Evolutionary conservation across 2,329 filamentous ascomycete genomes (phyloP).

Genomic region (Pseudogymnoascus verrucosus): DNA sequence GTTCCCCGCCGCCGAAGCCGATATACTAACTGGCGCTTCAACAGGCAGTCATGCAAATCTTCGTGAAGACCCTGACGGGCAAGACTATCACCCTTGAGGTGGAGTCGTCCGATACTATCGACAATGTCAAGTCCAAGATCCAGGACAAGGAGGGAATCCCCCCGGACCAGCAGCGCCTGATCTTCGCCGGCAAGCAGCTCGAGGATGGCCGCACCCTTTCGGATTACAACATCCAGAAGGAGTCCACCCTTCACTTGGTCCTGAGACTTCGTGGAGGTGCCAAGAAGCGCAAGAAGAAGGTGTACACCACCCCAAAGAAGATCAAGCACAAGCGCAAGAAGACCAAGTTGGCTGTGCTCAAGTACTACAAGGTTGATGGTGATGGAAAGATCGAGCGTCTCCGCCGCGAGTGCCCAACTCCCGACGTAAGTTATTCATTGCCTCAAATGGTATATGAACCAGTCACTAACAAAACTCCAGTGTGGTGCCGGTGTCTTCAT

Average conservation of each 20-base stretch:
- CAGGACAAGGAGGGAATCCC: constrained; percentile 99
- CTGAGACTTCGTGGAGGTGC: constrained; percentile 95
- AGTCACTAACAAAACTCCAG: constrained; percentile 42
- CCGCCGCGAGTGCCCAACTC: constrained; percentile 90
- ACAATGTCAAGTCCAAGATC: constrained; percentile 99
- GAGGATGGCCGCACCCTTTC: constrained; percentile 98
- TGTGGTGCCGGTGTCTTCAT: constrained; percentile 99
- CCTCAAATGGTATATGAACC: background rate
- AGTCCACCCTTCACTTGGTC: constrained; percentile 96
- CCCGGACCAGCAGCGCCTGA: constrained; percentile 97
- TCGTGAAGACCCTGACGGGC: constrained; percentile 83
- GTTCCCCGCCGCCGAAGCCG: background rate
- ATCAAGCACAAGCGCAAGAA: constrained; percentile 99
- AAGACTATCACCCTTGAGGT: constrained; percentile 99
- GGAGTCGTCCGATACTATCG: constrained; percentile 98
- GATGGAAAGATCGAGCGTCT: constrained; percentile 99
- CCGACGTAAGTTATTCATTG: constrained; percentile 57
- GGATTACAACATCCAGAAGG: constrained; percentile 99
- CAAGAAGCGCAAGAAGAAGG: constrained; percentile 99
- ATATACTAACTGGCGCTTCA: background rate
- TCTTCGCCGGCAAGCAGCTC: constrained; percentile 99
- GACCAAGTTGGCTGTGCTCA: constrained; percentile 99
- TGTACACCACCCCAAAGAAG: constrained; percentile 99
- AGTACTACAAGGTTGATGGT: constrained; percentile 99
- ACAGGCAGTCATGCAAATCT: constrained; percentile 63